Base-by-base conservation (phyloP, 345 rosid genomes). In the Arabis alpina region DNA sequence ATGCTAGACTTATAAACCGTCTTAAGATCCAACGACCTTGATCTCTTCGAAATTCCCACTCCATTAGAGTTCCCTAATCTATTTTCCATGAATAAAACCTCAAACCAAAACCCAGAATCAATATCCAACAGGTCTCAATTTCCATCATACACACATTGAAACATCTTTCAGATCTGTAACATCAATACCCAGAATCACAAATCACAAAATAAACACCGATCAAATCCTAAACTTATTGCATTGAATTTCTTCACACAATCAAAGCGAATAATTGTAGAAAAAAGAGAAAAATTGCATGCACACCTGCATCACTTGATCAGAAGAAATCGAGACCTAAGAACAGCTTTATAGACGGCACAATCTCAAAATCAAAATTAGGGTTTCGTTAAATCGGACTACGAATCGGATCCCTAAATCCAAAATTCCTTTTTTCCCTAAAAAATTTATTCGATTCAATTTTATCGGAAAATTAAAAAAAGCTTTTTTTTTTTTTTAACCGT, bases 1-100 rank as follows among this genome's bases (percentile, higher is more conserved):
- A 63, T 77, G 62, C 75, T 81, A 42, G 85, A 73, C 43, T 88
- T 70, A 71, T 91, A 94, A 42, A 94, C 61, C 80, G 90, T 94
- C 82, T 86, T 94, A 68, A 91, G 88, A 82, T 91, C 99, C 92
- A 94, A 76, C 5, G 95, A 89, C 82, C 95, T 94, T 39, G 94
- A 75, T 79, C 82, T 89, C 82, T 82, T 82, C 61, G 88, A 82
- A 82, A 82, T 78, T 81, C 82, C 88, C 81, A 69, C 83, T 79
- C 90, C 99, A 87, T 86, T 74, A 61, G 88, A 83, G 82, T 74
- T 80, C 59, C 77, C 87, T 76, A 81, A 61, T 68, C 86, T 84
- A 81, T 80, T 79, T 86, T 91, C 99, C 99, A 94, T 94, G 82
- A 81, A 88, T 82, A 77, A 72, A 40, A 60, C 59, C 82, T 79